Evolutionary conservation across 139 green algal genomes (phyloP).

Genomic region (Pycnococcus provasolii): DNA sequence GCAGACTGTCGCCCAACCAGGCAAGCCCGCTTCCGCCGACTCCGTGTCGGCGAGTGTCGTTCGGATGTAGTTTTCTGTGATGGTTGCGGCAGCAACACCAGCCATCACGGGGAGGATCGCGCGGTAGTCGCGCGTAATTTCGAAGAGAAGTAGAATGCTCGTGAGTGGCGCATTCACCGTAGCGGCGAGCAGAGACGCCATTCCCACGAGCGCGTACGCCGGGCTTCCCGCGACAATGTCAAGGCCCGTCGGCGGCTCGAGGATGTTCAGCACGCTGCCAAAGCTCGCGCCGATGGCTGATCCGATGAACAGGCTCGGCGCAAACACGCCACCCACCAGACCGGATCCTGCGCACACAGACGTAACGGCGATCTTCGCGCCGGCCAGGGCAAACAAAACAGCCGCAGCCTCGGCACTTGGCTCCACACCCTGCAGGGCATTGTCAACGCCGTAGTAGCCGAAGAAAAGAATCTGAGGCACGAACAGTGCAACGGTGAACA

Average conservation of each 20-base stretch:
- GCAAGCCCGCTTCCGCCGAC: no score
- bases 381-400: constrained; percentile 61
- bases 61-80: no score
- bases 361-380: constrained; percentile 78
- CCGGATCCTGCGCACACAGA: constrained; percentile 60
- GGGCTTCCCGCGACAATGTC: not conserved
- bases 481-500: not conserved
- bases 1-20: no score
- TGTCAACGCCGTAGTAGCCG: not conserved
- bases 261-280: constrained; percentile 20
- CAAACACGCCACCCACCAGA: constrained; percentile 84
- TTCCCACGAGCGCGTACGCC: constrained; percentile 58
- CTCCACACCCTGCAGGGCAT: not conserved
- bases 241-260: constrained; percentile 27
- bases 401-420: not conserved
- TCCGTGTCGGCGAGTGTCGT: no score
- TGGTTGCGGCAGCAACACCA: no score
- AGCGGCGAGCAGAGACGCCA: constrained; percentile 56
- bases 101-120: constrained; percentile 64
- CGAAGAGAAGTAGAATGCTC: constrained; percentile 57
- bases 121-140: constrained; percentile 63
- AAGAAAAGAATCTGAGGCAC: not conserved
- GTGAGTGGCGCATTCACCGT: constrained; percentile 43
- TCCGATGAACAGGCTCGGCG: constrained; percentile 88
- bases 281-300: constrained; percentile 37